Evolutionary conservation across 192 early-diverging fungal genomes (phyloP), one percentile per base, ranked within the genome.

Genomic region (Entomortierella lignicola): DNA sequence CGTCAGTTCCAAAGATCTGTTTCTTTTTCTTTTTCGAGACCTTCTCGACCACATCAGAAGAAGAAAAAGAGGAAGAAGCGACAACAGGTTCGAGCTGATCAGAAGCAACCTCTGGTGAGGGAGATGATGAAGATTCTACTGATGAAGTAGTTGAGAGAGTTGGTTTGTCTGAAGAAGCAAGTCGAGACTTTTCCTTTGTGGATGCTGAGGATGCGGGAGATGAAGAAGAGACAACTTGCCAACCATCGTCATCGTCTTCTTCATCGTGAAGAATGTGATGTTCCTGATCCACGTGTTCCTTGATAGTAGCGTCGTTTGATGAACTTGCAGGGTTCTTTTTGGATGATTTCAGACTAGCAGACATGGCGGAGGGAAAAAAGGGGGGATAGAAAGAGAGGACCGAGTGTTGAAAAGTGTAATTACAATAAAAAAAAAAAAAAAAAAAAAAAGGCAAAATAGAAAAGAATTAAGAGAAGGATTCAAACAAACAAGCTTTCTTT

Each of bases 1-100:
- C 75, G 52, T 79, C 75, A 1, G 75, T 79, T 29, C 75, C 75
- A 70, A 79, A 79, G 58, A 79, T 79, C 63, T 77, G 72, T 54
- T 79, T 79, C 59, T 69, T 79, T 52, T 79, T 79, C 63, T 69
- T 65, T 55, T 79, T 79, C 31, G 66, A 52, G 26, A 39, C 42
- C 60, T 69, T 77, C 51, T 69, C 74, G 18, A 34, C 21, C 1
- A 54, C 43, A 20, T 64, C 74, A 10, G 67, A 15, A 7, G 52
- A 17, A 20, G 60, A 20, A 0, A 61, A 27, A 4, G 61, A 25
- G 18, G 57, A 27, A 4, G 48, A 47, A 7, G 42, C 27, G 11
- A 26, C 15, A 55, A 15, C 44, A 26, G 51, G 18, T 18, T 37
- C n/a, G 51, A 21, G 29, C 62, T 64, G 48, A 44, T 66, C 63